phyloP scores from a whole-genome alignment of 1,284 basidiomycete genomes.

The Vanrija pseudolonga region DNA sequence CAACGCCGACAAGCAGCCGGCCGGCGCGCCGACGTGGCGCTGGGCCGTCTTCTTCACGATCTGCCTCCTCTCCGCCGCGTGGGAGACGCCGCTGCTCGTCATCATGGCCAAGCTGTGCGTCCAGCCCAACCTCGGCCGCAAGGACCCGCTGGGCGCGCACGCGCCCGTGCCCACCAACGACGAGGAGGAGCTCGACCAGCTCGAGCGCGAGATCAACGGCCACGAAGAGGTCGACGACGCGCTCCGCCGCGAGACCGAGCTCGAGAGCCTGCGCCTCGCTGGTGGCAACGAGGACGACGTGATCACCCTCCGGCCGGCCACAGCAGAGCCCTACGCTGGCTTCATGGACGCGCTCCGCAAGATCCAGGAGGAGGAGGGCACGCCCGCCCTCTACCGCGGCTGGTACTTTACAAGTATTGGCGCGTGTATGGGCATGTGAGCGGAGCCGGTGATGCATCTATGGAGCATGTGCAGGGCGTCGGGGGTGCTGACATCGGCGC shows the following conservation, averaged over 20 bases:
- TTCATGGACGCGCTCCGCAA: constrained; percentile 70
- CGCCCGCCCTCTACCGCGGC: constrained; percentile 68
- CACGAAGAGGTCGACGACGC: constrained; percentile 59
- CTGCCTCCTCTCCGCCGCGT: constrained; percentile 57
- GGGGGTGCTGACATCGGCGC: too few relatives aligned
- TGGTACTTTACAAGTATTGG: constrained; percentile 52
- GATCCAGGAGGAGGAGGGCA: constrained; percentile 76
- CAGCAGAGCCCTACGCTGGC: constrained; percentile 69
- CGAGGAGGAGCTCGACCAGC: constrained; percentile 63
- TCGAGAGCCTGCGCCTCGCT: neutral
- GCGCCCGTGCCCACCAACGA: neutral
- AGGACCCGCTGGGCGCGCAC: constrained; percentile 55
- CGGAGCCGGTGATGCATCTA: too few relatives aligned
- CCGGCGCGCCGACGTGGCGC: constrained; percentile 15
- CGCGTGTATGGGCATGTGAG: too few relatives aligned
- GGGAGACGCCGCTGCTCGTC: constrained; percentile 77
- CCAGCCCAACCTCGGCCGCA: constrained; percentile 71
- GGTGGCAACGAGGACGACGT: constrained; percentile 75
- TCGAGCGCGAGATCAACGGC: constrained; percentile 55
- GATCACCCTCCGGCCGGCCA: constrained; percentile 74
- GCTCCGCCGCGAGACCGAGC: constrained; percentile 48
- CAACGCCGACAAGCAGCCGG: neutral
- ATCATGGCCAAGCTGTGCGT: constrained; percentile 72
- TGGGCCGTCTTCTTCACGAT: constrained; percentile 58
- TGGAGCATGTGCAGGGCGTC: too few relatives aligned